Evolutionary conservation across 2,329 filamentous ascomycete genomes (phyloP).

Genomic region (Trichoderma gracile): DNA sequence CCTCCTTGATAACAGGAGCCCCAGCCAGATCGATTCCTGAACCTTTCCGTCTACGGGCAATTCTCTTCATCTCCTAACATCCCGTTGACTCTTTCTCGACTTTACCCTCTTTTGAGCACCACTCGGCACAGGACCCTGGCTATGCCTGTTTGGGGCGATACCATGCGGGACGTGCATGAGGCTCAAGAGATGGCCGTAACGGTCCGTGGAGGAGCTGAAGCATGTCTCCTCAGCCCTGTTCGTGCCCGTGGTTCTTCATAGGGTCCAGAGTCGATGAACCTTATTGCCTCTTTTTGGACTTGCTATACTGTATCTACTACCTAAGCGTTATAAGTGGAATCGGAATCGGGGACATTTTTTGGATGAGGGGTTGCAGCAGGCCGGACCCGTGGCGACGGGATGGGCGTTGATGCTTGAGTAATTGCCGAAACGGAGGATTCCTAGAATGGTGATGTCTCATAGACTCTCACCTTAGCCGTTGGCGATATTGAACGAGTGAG

Average conservation of each 20-base stretch:
- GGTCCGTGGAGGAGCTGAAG: not conserved
- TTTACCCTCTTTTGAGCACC: not conserved
- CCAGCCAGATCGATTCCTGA: not conserved
- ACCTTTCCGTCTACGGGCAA: slow-evolving; percentile 1
- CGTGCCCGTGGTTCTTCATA: not conserved
- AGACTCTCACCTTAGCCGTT: not conserved
- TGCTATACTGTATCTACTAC: not conserved
- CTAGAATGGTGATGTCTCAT: not conserved
- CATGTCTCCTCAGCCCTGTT: not conserved
- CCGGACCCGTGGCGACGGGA: not conserved
- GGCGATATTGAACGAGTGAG: no score
- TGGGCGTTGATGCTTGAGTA: not conserved
- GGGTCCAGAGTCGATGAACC: not conserved
- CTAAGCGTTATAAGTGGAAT: no score
- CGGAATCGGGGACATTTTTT: not conserved
- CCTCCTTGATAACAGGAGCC: slow-evolving; percentile 3
- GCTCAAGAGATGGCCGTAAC: slow-evolving; percentile 7
- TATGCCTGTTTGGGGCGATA: slow-evolving; percentile 18
- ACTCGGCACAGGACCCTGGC: slow-evolving; percentile 12
- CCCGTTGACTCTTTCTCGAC: not conserved
- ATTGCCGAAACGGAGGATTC: not conserved
- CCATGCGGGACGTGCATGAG: slow-evolving; percentile 15
- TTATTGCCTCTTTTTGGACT: slow-evolving; percentile 14
- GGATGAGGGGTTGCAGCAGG: slow-evolving; percentile 1
- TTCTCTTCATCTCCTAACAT: not conserved